Evolutionary conservation across 2,329 filamentous ascomycete genomes (phyloP).

Genomic region (Claviceps spartinae): DNA sequence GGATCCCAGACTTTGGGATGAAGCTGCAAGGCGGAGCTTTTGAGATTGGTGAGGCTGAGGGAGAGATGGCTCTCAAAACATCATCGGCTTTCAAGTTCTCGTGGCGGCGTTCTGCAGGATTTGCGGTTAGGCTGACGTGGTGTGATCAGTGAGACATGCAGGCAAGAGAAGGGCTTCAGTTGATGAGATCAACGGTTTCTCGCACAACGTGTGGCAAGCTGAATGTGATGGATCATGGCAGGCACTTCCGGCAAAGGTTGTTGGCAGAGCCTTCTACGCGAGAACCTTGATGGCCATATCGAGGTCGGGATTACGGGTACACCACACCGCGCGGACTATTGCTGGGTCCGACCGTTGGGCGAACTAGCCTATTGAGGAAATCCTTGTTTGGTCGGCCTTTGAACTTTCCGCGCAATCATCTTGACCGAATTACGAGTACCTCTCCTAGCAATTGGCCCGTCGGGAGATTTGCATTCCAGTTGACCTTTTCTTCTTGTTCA

Average conservation of each 20-base stretch:
- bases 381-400: neutral
- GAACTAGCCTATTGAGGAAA: neutral
- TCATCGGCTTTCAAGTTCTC: neutral
- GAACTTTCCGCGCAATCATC: neutral
- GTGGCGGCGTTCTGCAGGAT: neutral
- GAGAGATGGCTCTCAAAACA: neutral
- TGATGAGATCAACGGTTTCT: too few species aligned
- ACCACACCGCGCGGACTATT: neutral
- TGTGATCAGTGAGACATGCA: neutral
- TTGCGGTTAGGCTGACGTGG: neutral
- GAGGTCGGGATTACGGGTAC: neutral
- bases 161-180: neutral
- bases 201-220: too few species aligned
- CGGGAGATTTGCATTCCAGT: too few species aligned
- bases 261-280: neutral
- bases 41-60: neutral
- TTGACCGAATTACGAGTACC: too few species aligned
- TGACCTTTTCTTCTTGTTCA: neutral
- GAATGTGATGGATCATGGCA: neutral
- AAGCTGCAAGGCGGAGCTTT: neutral
- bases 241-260: neutral
- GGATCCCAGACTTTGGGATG: neutral
- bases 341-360: neutral
- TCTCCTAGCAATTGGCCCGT: too few species aligned
- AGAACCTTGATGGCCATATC: slow-evolving; percentile 7